Evolutionary conservation across 768 basidiomycete genomes (phyloP).

Genomic region (Boletus sp.): DNA sequence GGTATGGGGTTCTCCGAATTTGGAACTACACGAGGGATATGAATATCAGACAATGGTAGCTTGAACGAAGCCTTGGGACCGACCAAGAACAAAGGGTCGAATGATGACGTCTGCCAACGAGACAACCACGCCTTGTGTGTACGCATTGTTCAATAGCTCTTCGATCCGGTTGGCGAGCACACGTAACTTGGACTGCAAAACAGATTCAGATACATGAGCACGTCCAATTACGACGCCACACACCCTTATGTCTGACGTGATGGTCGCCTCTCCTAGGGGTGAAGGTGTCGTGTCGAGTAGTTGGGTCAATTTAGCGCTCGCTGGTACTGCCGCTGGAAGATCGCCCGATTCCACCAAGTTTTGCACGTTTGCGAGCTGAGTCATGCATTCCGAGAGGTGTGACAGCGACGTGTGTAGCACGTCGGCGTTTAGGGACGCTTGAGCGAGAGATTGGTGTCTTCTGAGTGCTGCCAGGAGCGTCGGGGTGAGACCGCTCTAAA

Average conservation of each 20-base stretch:
- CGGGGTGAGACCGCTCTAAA: slow-evolving; percentile 68
- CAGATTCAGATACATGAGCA: not conserved
- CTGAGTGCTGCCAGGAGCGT: slow-evolving; percentile 52
- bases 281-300: slow-evolving; percentile 48
- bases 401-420: slow-evolving; percentile 49
- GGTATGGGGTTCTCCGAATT: slow-evolving; percentile 50
- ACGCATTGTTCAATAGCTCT: slow-evolving; percentile 73
- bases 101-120: slow-evolving; percentile 51
- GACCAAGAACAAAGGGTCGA: slow-evolving; percentile 48
- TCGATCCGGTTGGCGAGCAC: slow-evolving; percentile 57
- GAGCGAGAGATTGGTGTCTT: slow-evolving; percentile 62
- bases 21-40: slow-evolving; percentile 44
- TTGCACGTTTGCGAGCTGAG: slow-evolving; percentile 44
- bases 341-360: slow-evolving; percentile 52
- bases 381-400: slow-evolving; percentile 53
- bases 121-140: slow-evolving; percentile 54
- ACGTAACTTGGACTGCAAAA: slow-evolving; percentile 51
- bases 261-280: slow-evolving; percentile 49
- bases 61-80: slow-evolving; percentile 33
- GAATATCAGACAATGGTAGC: slow-evolving; percentile 1
- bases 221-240: slow-evolving; percentile 15
- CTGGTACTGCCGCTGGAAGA: slow-evolving; percentile 61
- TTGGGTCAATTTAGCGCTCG: slow-evolving; percentile 40
- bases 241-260: slow-evolving; percentile 61
- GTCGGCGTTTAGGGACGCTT: slow-evolving; percentile 57